Evolutionary conservation across 2,329 filamentous ascomycete species (phyloP), one percentile per base, ranked within the genome.

Genomic region (Juglanconis oblonga): DNA sequence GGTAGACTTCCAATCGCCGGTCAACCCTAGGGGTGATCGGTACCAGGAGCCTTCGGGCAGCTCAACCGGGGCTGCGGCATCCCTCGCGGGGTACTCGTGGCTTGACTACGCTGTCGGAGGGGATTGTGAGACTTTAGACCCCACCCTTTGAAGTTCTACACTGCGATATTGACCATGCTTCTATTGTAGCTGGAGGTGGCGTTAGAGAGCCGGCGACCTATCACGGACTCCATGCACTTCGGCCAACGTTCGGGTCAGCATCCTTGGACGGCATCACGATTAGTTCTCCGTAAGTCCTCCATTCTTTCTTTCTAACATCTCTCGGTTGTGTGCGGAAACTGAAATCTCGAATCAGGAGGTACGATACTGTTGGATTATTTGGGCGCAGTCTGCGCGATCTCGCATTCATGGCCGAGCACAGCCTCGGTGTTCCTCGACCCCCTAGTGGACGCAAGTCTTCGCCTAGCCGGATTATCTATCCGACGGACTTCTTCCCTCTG

Each of bases 91-190:
- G 13, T 70, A 69, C 35, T 38, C 48, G 3, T 70, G 68, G 66
- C 64, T 69, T 3, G 67, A 69, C 42, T 38, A 65, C 14, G 62
- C 67, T 2, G 24, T 70, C 10, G 68, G 67, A 1, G 63, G 17
- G n/a, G 63, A 64, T 69, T 17, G 74, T 72, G 3, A 67, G 69
- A 29, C 69, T 66, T 3, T 73, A 73, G 59, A 64, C 70, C 33
- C 62, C 69, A 11, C 73, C 70, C 1, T 70, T 70, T 17, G 5
- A 5, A 11, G 32, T 9, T 31, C 2, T 11, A 5, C 5, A 8
- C 31, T 50, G 6, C 5, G 24, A 13, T 52, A 32, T 40, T 62
- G 45, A 57, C 29, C 5, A 11, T 51, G 1, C 5, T 17, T 5
- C 31, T 36, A 4, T 9, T 17, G 13, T 40, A 62, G 61, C 61